These are phyloP conservation scores for Andrographis paniculata DNA, from an alignment of 305 asterid genomes.

Conservation along the genomic window DNA sequence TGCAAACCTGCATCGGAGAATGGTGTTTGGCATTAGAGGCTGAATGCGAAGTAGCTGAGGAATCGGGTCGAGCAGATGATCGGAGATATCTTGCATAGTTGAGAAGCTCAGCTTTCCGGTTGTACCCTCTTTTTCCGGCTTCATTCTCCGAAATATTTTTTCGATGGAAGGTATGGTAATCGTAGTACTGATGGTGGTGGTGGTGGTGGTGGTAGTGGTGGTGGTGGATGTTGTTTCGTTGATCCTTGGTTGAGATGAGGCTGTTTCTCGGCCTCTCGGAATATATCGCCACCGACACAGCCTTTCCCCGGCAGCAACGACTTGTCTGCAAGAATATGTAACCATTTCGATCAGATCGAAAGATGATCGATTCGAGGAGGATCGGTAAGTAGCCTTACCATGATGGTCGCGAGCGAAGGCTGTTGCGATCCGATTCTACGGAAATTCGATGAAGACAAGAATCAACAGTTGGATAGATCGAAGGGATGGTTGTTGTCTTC, in stretches of 20 bases:
- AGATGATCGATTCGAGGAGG: not conserved
- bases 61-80: conserved; percentile 18
- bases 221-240: no score
- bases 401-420: no score
- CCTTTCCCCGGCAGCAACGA: not conserved
- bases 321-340: not conserved
- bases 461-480: no score
- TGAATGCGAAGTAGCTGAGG: not conserved
- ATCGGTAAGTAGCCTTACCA: not conserved
- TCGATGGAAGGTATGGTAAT: no score
- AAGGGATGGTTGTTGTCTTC: no score
- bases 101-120: conserved; percentile 49
- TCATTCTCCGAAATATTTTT: conserved; percentile 6
- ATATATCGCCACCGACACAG: not conserved
- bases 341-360: not conserved
- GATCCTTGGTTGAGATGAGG: not conserved
- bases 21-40: not conserved
- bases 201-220: conserved; percentile 3
- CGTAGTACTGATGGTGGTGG: conserved; percentile 21
- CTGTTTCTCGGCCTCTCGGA: not conserved
- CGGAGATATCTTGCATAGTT: conserved; percentile 36
- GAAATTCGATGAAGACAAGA: no score
- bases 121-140: conserved; percentile 26
- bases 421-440: no score
- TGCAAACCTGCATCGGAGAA: no score